Evolutionary conservation across 805 yeast genomes (phyloP).

Genomic region (Clavispora carvajalis): DNA sequence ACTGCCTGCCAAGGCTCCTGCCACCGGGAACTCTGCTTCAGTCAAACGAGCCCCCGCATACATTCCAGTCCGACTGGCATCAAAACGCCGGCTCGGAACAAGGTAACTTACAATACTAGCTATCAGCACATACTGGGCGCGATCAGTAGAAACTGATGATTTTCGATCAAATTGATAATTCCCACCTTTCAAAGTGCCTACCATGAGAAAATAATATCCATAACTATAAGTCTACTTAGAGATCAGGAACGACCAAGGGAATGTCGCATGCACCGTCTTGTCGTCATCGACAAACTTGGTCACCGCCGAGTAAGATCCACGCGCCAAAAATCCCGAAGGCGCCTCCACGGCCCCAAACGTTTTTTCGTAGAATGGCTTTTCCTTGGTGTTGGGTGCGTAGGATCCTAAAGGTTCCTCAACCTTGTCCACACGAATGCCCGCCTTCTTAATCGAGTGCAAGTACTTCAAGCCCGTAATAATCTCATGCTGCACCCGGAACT

Average conservation of each 20-base stretch:
- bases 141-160: no score
- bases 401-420: conserved; percentile 86
- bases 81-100: conserved; percentile 12
- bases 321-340: conserved; percentile 82
- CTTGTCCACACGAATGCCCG: conserved; percentile 83
- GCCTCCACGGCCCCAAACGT: conserved; percentile 65
- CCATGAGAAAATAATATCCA: no score
- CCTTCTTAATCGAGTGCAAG: conserved; percentile 76
- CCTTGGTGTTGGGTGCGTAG: conserved; percentile 81
- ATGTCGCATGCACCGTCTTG: conserved; percentile 59
- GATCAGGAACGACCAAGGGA: conserved; percentile 85
- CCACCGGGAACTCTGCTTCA: no score
- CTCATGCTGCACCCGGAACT: conserved; percentile 83
- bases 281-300: conserved; percentile 88
- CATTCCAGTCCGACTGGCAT: conserved; percentile 22
- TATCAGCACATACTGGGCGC: no score
- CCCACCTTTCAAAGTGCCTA: no score
- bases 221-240: conserved; percentile 43
- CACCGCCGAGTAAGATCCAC: conserved; percentile 78
- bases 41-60: conserved; percentile 29
- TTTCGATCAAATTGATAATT: no score
- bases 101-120: conserved; percentile 1
- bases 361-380: conserved; percentile 70
- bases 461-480: conserved; percentile 88
- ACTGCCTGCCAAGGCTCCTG: no score